Evolutionary conservation across 1,284 basidiomycete species (phyloP).

Genomic region (Golubevia pallescens): DNA sequence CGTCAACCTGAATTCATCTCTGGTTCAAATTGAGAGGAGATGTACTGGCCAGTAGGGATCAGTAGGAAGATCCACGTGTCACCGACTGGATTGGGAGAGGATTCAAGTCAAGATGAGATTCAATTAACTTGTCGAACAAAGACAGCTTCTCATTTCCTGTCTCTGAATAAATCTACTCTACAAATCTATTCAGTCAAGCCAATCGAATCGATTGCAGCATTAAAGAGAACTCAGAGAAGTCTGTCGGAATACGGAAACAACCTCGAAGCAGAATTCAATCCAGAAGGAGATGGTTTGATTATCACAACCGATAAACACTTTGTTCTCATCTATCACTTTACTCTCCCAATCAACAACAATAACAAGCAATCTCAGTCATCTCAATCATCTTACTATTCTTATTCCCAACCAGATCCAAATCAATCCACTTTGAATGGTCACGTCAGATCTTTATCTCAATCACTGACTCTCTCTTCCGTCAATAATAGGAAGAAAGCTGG

Average conservation of each 20-base stretch:
- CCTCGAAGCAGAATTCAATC: constrained; percentile 35
- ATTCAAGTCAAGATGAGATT: neutral
- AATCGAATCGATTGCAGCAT: constrained; percentile 43
- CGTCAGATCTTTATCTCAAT: constrained; percentile 5
- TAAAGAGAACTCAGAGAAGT: constrained; percentile 44
- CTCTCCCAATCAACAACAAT: constrained; percentile 2
- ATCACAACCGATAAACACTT: neutral
- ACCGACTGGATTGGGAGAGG: constrained; percentile 32
- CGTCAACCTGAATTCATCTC: no score
- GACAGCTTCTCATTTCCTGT: constrained; percentile 24
- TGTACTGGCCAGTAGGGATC: constrained; percentile 59
- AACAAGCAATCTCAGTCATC: constrained; percentile 14
- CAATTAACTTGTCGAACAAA: constrained; percentile 30
- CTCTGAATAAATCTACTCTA: constrained; percentile 32
- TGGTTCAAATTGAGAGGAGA: no score
- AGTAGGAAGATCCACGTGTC: constrained; percentile 45
- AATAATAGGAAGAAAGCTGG: constrained; percentile 15
- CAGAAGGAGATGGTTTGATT: constrained; percentile 27
- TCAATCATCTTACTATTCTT: constrained; percentile 10
- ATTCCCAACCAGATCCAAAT: constrained; percentile 6
- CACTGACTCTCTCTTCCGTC: neutral
- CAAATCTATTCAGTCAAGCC: constrained; percentile 47
- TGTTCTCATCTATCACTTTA: neutral
- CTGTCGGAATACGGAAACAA: constrained; percentile 52
- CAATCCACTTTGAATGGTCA: neutral